Conservation (phyloP, 2,329 filamentous ascomycete genomes). For the Cladobotryum mycophilum region DNA sequence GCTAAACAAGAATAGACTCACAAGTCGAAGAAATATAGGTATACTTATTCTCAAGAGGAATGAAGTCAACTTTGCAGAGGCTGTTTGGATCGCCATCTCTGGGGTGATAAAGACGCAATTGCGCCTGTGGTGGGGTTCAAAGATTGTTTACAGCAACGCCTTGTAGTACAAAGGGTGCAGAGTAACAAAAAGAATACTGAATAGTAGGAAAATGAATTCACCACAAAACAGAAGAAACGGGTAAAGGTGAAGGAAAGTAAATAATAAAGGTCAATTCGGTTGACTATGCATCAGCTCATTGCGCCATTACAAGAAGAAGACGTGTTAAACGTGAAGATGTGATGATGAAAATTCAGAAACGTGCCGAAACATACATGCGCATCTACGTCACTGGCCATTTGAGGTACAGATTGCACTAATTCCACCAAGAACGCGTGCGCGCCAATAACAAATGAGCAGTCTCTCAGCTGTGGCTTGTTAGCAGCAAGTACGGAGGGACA, state of each 20-base stretch:
- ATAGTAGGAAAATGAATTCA: background rate
- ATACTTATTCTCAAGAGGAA: slow-evolving; percentile 31
- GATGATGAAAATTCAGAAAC: background rate
- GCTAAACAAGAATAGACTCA: slow-evolving; percentile 15
- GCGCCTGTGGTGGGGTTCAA: no score
- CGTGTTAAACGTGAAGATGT: background rate
- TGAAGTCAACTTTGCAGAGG: slow-evolving; percentile 29
- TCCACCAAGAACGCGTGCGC: slow-evolving; percentile 2
- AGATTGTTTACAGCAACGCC: no score
- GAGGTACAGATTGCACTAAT: background rate
- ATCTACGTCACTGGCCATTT: slow-evolving; percentile 9
- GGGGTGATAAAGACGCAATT: no score
- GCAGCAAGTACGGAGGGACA: slow-evolving; percentile 2
- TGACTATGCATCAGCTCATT: slow-evolving; percentile 9
- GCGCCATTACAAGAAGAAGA: background rate
- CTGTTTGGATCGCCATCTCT: slow-evolving; percentile 26
- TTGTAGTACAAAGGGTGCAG: no score
- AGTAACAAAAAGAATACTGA: no score
- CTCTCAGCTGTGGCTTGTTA: slow-evolving; percentile 10
- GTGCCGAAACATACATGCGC: background rate
- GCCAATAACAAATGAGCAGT: slow-evolving; percentile 9
- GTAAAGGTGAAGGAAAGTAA: background rate
- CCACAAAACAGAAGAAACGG: background rate
- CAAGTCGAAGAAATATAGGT: slow-evolving; percentile 32
- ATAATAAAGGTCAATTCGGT: background rate